A percentile compares a stretch with the other conserved stretches of the same genome.
phyloP scores from a whole-genome alignment of 768 basidiomycete genomes.

The Pluteus cervinus region DNA sequence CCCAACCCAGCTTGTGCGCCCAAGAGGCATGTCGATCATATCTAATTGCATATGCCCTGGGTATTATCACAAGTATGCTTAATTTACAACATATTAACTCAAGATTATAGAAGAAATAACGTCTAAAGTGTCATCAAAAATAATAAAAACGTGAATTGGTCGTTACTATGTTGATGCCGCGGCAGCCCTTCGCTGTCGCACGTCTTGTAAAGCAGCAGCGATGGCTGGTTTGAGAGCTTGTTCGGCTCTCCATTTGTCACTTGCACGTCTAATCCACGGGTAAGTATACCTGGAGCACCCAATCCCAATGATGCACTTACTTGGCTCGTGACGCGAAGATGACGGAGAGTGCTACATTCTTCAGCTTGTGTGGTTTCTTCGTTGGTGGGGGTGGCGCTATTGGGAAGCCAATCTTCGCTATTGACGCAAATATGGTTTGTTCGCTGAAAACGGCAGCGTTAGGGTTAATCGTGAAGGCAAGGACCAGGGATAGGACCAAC shows the following conservation, averaged over 20 bases:
- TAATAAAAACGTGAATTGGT: constrained; percentile 7
- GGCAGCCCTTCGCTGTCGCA: constrained; percentile 44
- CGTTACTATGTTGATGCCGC: constrained; percentile 14
- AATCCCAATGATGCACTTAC: constrained; percentile 35
- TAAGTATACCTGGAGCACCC: neutral
- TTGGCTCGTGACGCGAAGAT: constrained; percentile 60
- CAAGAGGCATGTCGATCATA: too few species aligned
- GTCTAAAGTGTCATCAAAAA: neutral
- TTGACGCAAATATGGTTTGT: constrained; percentile 64
- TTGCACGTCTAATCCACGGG: constrained; percentile 42
- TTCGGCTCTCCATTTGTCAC: constrained; percentile 59
- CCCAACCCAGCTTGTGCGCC: too few species aligned
- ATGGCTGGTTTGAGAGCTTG: constrained; percentile 55
- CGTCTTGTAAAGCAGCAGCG: constrained; percentile 62
- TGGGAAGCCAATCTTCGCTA: constrained; percentile 72
- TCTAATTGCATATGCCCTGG: constrained; percentile 4
- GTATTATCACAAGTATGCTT: constrained; percentile 8
- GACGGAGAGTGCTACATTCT: constrained; percentile 47
- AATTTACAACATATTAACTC: constrained; percentile 18
- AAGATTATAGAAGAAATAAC: too few species aligned
- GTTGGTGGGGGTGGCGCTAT: constrained; percentile 27
- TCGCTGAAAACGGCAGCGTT: constrained; percentile 38
- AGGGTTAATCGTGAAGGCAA: constrained; percentile 2
- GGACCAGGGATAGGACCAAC: constrained; percentile 31
- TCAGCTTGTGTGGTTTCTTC: constrained; percentile 45